These are phyloP conservation scores for Tylopilus subfusipes DNA, from an alignment of 768 basidiomycete species.

Conservation along the genomic window DNA sequence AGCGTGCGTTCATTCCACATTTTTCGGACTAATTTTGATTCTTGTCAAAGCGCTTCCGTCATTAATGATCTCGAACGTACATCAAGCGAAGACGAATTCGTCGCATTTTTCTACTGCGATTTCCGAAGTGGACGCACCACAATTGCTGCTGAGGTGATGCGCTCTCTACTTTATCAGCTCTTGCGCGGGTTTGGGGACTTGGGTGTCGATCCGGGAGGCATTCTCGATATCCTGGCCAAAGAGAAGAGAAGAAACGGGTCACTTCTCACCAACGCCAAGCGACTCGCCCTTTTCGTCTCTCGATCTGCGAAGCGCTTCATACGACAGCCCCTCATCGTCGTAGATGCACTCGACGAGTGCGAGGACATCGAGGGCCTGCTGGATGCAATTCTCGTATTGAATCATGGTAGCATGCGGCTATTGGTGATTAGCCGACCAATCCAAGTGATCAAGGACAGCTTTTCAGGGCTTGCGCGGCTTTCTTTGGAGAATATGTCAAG, in stretches of 20 bases:
- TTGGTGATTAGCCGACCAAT: constrained; percentile 11
- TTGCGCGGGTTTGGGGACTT: not conserved
- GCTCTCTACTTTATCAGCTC: constrained; percentile 10
- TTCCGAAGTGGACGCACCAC: constrained; percentile 11
- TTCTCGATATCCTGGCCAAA: not conserved
- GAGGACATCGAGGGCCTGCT: constrained; percentile 4
- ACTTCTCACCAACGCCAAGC: too few species aligned
- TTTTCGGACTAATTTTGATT: not conserved
- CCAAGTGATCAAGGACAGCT: constrained; percentile 3
- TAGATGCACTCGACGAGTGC: constrained; percentile 21
- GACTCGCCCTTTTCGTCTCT: constrained; percentile 1
- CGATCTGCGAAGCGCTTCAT: not conserved
- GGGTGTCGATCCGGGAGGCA: too few species aligned
- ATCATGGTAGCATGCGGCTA: not conserved
- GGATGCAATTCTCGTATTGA: not conserved
- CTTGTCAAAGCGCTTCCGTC: not conserved
- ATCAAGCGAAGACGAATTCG: not conserved
- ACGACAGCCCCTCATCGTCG: constrained; percentile 1
- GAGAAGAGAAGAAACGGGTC: not conserved
- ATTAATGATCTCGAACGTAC: not conserved
- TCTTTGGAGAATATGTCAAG: constrained; percentile 4
- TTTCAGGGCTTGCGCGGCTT: not conserved
- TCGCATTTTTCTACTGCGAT: constrained; percentile 13
- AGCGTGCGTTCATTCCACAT: not conserved
- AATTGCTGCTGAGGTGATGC: constrained; percentile 5